Base-by-base conservation (phyloP, 164 flowering plant genomes). In the Vitis rupestris region DNA sequence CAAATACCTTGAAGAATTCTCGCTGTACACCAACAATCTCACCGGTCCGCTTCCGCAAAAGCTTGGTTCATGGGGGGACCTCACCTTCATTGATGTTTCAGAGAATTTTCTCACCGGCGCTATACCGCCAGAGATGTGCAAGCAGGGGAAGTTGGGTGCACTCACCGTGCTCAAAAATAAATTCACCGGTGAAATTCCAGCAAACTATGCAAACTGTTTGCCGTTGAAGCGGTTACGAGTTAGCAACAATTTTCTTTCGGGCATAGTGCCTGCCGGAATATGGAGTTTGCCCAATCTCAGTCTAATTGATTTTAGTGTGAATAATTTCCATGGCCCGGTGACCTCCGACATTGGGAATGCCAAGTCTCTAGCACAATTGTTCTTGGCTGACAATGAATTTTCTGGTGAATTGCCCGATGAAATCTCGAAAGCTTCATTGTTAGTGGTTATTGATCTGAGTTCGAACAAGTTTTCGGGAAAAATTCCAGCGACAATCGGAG, bases 111-210 rank as follows among this genome's bases (percentile, higher is more conserved):
- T 83, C 12, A 64, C 76, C 0, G 86, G 86, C 23, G 49, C 72
- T 7, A 83, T 83, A 4, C 84, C 86, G 12, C 84, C 82, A 0
- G 86, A 78, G 14, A 83, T 83, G 86, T 83, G 86, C 74, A 81
- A 79, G 66, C 63, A 70, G 10, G 80, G 78, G 12, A 44, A 51
- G 15, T 72, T 83, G 81, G 50, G 19, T 16, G 67, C 72, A 13
- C 68, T 83, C 57, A 74, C 79, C 5, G 0, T 83, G 59, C 76
- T 83, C 1, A 75, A 81, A 64, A 83, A 83, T 74, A 50, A 57
- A 1, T 73, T 87, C 78, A 67, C 84, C 13, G 88, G 87, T 9
- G 66, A 59, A 1, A 67, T 82, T 8, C 91, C 91, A 2, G 85
- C 58, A 15, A 78, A 8, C 54, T 87, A 87, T 23, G 81, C 80